Base-by-base conservation (phyloP, 805 yeast species). In the Candida odintsovae region DNA sequence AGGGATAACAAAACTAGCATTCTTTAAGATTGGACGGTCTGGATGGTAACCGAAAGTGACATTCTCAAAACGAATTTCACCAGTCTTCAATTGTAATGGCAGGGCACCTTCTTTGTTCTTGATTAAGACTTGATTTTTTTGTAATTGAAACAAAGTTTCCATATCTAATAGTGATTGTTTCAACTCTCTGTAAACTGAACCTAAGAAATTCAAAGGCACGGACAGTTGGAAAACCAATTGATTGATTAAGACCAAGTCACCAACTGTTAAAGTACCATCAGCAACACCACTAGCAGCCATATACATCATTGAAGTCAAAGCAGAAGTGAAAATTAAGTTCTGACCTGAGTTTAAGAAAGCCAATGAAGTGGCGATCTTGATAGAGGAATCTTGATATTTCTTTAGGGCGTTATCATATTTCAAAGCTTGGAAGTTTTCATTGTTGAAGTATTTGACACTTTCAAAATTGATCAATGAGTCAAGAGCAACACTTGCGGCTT, bases 211-310 rank as follows among this genome's bases (percentile, higher is more conserved):
- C 49, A 94, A 72, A 2, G 99, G 99, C 13, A 94, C 96, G 35
- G 95, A 86, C 39, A 94, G 75, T 70, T 94, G 99, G 73, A 94
- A 94, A 15, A 94, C 98, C 47, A 94, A 75, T 68, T 94, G 99
- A 66, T 94, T 94, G 53, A 94, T 92, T 50, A 94, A 72, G 19
- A 94, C 98, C 59, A 94, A 72, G 63, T 94, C 99, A 55, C 99
- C 99, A 19, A 94, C 97, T 1, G 95, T 84, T 46, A 94, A 70
- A 0, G 78, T 65, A 0, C 96, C 96, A 3, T 77, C 66, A 13
- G 89, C 81, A n/a, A 94, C 94, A 23, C 98, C 98, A 46, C 82
- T 80, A 58, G 96, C 88, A 15, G 97, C 97, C 95, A 94, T 83
- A 64, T 87, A 94, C 99, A 94, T 94, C 95, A 94, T 94, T 2